Evolutionary conservation across 345 rosid species (phyloP).

Genomic region (Alliaria petiolata): DNA sequence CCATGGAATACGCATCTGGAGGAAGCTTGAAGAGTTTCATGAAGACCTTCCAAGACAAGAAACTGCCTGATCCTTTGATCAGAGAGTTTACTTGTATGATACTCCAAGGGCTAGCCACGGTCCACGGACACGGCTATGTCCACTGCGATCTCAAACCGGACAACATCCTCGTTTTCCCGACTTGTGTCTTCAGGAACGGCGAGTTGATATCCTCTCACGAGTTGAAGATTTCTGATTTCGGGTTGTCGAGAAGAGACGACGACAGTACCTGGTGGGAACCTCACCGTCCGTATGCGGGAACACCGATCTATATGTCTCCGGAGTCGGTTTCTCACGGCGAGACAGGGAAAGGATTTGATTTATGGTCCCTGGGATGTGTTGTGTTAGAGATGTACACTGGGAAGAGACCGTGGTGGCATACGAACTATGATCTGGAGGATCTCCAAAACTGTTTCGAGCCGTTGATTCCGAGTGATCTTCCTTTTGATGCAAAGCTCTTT

Average conservation of each 20-base stretch:
- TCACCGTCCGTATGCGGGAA: background rate
- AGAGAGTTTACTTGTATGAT: constrained; percentile 30
- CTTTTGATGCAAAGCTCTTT: constrained; percentile 14
- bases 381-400: constrained; percentile 54
- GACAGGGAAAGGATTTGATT: constrained; percentile 33
- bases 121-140: constrained; percentile 30
- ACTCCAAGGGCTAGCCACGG: constrained; percentile 34
- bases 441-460: background rate
- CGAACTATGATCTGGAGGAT: background rate
- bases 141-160: constrained; percentile 29
- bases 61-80: constrained; percentile 34
- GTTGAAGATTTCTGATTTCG: constrained; percentile 8
- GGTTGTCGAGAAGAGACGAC: constrained; percentile 1
- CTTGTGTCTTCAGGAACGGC: background rate
- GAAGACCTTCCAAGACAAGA: constrained; percentile 6
- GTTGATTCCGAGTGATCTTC: constrained; percentile 8
- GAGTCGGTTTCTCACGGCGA: constrained; percentile 7
- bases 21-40: constrained; percentile 34
- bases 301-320: constrained; percentile 16
- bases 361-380: constrained; percentile 49
- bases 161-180: constrained; percentile 18
- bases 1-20: constrained; percentile 44
- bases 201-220: background rate
- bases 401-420: constrained; percentile 35
- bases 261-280: constrained; percentile 4